Evolutionary conservation across 1,284 basidiomycete genomes (phyloP).

Genomic region (Sanghuangporus baumii): DNA sequence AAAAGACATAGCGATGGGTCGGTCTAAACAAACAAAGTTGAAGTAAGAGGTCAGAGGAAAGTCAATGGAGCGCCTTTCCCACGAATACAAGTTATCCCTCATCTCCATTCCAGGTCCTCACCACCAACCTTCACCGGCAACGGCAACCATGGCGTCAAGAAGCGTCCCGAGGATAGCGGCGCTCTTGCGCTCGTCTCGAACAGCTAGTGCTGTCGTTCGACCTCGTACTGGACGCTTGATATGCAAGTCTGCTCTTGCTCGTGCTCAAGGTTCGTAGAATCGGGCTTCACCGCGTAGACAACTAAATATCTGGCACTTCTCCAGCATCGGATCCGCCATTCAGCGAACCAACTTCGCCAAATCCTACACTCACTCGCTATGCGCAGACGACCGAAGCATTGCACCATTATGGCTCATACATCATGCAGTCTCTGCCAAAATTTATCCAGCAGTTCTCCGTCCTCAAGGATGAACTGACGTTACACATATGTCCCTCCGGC

Average conservation of each 20-base stretch:
- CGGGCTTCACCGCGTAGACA: neutral
- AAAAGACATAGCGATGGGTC: constrained; percentile 11
- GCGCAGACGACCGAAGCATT: constrained; percentile 68
- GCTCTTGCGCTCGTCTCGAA: constrained; percentile 11
- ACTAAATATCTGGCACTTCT: constrained; percentile 4
- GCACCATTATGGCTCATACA: constrained; percentile 88
- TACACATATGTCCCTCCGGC: constrained; percentile 82
- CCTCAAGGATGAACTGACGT: constrained; percentile 92
- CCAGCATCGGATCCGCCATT: constrained; percentile 74
- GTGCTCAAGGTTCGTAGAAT: constrained; percentile 39
- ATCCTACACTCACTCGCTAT: constrained; percentile 69
- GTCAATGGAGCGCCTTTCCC: neutral
- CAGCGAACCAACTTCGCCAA: constrained; percentile 80
- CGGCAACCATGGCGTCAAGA: constrained; percentile 44
- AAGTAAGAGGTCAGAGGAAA: neutral
- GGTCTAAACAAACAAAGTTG: neutral
- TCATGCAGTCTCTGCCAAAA: constrained; percentile 88
- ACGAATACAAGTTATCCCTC: constrained; percentile 1
- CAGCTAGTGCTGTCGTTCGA: constrained; percentile 1
- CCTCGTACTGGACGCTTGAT: constrained; percentile 9
- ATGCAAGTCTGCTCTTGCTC: constrained; percentile 41
- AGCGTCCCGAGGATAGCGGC: constrained; percentile 21
- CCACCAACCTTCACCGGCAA: neutral
- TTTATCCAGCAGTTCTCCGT: constrained; percentile 98
- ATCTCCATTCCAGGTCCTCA: neutral